Evolutionary conservation across 805 yeast genomes (phyloP).

Genomic region (Teunomyces atbi): DNA sequence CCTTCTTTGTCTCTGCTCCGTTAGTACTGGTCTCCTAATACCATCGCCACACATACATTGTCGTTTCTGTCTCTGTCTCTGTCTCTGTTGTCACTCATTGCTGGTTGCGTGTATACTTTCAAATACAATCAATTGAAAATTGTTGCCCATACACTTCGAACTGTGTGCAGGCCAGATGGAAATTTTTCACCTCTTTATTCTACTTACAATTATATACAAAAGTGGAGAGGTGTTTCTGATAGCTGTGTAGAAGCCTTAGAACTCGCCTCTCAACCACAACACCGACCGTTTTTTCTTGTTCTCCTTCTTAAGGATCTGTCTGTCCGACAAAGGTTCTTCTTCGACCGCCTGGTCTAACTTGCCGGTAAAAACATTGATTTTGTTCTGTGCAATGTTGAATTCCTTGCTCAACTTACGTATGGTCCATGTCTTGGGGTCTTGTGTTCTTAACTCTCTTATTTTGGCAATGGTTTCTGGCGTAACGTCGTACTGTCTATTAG

Average conservation of each 20-base stretch:
- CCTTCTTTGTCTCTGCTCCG: conserved; percentile 14
- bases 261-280: conserved; percentile 63
- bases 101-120: too few relatives aligned
- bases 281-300: conserved; percentile 60
- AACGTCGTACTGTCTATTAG: conserved; percentile 50
- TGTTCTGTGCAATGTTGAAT: conserved; percentile 48
- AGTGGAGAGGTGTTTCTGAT: neutral
- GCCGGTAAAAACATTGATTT: conserved; percentile 44
- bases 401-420: conserved; percentile 59
- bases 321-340: conserved; percentile 48
- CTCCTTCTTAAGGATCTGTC: conserved; percentile 41
- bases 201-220: conserved; percentile 4
- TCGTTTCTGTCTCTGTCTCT: conserved; percentile 5
- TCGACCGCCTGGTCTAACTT: conserved; percentile 17
- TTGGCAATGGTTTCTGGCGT: conserved; percentile 57
- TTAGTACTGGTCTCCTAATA: neutral
- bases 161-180: too few relatives aligned
- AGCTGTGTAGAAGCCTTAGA: conserved; percentile 13
- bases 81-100: conserved; percentile 8
- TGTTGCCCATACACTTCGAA: too few relatives aligned
- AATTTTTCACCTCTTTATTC: neutral
- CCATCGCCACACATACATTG: neutral
- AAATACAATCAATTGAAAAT: too few relatives aligned
- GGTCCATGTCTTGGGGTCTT: conserved; percentile 64
- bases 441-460: conserved; percentile 52